phyloP scores from a whole-genome alignment of 208 protist genomes.

The Blastocrithidia nonstop region DNA sequence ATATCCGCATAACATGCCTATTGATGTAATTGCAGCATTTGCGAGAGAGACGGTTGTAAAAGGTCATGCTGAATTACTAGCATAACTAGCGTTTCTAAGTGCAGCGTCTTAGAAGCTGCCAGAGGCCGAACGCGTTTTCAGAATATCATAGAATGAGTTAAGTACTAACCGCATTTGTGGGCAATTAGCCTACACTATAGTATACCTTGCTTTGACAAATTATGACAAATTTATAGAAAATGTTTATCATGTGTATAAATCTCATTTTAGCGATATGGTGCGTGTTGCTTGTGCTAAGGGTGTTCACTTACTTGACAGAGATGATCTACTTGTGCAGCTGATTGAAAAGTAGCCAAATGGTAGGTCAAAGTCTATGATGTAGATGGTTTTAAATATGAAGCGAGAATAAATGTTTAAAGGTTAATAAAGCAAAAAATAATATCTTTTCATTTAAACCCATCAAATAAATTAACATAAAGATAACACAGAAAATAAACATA shows the following conservation, averaged over 20 bases:
- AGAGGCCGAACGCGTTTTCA: constrained; percentile 70
- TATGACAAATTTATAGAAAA: constrained; percentile 63
- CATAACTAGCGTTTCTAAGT: constrained; percentile 70
- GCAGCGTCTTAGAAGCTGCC: constrained; percentile 45
- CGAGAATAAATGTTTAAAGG: not conserved
- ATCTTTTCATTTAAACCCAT: not conserved
- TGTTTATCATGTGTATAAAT: constrained; percentile 52
- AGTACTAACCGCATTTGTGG: constrained; percentile 74
- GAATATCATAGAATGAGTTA: constrained; percentile 61
- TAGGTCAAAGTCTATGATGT: constrained; percentile 54
- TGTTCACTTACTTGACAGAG: constrained; percentile 50
- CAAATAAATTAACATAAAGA: not conserved
- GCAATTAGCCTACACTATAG: constrained; percentile 79
- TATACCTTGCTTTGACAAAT: constrained; percentile 74
- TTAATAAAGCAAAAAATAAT: constrained; percentile 6
- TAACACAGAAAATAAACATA: not conserved
- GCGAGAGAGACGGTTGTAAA: constrained; percentile 52
- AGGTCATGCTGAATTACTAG: constrained; percentile 44
- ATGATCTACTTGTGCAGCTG: constrained; percentile 57
- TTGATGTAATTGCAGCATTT: constrained; percentile 79
- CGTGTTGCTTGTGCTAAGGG: constrained; percentile 79
- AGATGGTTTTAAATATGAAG: constrained; percentile 26
- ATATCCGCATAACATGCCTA: constrained; percentile 75
- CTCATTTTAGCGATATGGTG: constrained; percentile 65
- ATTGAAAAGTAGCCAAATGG: constrained; percentile 55